Evolutionary conservation across 345 rosid genomes (phyloP).

Genomic region (Moricandia arvensis): DNA sequence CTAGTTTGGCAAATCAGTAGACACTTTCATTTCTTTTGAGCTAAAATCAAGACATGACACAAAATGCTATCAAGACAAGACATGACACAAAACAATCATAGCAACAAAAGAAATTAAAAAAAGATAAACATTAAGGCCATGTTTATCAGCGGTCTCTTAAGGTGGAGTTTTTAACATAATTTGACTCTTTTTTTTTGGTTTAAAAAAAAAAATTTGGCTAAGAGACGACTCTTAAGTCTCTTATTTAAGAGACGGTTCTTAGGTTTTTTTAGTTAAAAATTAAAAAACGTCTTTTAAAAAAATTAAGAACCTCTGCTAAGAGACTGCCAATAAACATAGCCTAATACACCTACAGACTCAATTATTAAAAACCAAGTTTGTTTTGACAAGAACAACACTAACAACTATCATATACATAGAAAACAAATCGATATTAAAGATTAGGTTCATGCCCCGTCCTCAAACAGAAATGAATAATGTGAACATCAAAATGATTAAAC

Average conservation of each 20-base stretch:
- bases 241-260: too few species aligned
- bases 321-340: too few species aligned
- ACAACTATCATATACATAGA: not conserved
- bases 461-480: not conserved
- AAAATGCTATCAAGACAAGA: too few species aligned
- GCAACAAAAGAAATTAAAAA: not conserved
- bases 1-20: not conserved
- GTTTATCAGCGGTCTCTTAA: too few species aligned
- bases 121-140: not conserved
- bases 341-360: not conserved
- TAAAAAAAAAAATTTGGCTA: too few species aligned
- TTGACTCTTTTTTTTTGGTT: too few species aligned
- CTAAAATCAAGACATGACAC: not conserved
- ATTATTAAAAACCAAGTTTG: not conserved
- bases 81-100: too few species aligned
- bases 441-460: not conserved
- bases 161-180: too few species aligned
- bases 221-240: too few species aligned
- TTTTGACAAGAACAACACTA: not conserved
- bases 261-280: too few species aligned
- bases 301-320: too few species aligned
- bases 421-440: not conserved
- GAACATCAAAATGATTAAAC: not conserved
- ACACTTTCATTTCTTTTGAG: not conserved
- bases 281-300: too few species aligned